Evolutionary conservation across 1,139 yeast genomes (phyloP).

Genomic region (Pneumocystis jirovecii): DNA sequence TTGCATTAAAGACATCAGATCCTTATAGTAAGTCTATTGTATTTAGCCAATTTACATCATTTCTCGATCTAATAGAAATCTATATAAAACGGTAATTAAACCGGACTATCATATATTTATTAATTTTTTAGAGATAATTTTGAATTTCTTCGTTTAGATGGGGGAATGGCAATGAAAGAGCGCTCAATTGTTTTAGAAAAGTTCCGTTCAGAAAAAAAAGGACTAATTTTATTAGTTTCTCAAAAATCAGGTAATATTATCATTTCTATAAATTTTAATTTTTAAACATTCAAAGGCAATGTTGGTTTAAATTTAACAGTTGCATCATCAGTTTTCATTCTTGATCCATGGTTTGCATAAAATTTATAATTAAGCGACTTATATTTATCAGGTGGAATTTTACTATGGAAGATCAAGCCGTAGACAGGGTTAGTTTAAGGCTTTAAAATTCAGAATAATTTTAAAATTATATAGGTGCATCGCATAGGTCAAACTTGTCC

Average conservation of each 20-base stretch:
- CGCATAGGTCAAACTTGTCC: constrained; percentile 65
- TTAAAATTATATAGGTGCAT: constrained; percentile 33
- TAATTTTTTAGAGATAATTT: constrained; percentile 25
- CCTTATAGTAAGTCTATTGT: constrained; percentile 68
- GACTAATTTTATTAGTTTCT: constrained; percentile 51
- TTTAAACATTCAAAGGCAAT: constrained; percentile 22
- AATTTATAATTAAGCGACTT: not conserved
- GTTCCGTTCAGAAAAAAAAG: constrained; percentile 31
- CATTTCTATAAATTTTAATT: not conserved
- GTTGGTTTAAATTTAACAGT: constrained; percentile 82
- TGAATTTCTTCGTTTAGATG: constrained; percentile 57
- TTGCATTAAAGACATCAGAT: constrained; percentile 36
- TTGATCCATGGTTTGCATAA: constrained; percentile 60
- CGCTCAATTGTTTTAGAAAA: constrained; percentile 46
- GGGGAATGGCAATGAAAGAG: constrained; percentile 53
- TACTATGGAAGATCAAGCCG: constrained; percentile 86
- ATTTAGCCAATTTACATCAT: constrained; percentile 81
- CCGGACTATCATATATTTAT: not conserved
- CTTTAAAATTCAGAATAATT: not conserved
- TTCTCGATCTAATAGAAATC: constrained; percentile 54
- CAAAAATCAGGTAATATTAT: constrained; percentile 62
- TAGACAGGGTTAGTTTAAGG: constrained; percentile 41
- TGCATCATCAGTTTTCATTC: constrained; percentile 74
- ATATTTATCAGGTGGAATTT: constrained; percentile 55
- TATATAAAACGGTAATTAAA: constrained; percentile 33